Base-by-base conservation (phyloP, 352 stramenopile genomes). In the Albugo candida region DNA sequence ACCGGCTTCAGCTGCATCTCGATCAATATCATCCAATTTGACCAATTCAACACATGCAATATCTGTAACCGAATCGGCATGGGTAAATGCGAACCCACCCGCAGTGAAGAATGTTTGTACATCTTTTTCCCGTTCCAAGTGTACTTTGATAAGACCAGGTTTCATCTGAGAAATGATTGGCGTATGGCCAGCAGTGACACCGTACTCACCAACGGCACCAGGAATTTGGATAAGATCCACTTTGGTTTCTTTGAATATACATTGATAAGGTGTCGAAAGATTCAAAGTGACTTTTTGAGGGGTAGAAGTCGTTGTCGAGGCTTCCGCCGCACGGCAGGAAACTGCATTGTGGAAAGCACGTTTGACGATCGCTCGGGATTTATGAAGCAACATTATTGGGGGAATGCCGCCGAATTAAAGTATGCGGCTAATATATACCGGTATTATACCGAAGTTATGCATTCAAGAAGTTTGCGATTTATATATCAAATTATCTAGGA, bases 51-150 rank as follows among this genome's bases (percentile, higher is more conserved):
- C 89, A 62, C 87, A 96, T 31, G 93, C 70, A 63, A 99, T 96
- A 68, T 99, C 94, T 42, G 93, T 98, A 41, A 85, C 69, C 48
- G 88, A 97, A 65, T 97, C 89, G 47, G 79, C 78, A 68, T 98
- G 92, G 46, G 92, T 98, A 53, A 98, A 67, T 36, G 94, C 88
- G 57, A 98, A 97, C 56, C 94, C 94, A 54, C 92, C 93, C 34
- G 88, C 74, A 49, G 97, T 95, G 74, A 99, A 99, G 71, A 96
- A 99, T 64, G 93, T 96, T 65, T 98, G 89, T 35, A 89, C 65
- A 43, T 86, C 71, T 63, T 79, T 80, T 57, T 86, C 76, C 47
- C 73, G 68, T 54, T 84, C 68, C 35, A 84, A 61, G 63, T 89
- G 76, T 41, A 89, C 76, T 59, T 83, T 82, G 55, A 89, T 84